Conservation (phyloP, 257 asterid species). For the Rhazya stricta region DNA sequence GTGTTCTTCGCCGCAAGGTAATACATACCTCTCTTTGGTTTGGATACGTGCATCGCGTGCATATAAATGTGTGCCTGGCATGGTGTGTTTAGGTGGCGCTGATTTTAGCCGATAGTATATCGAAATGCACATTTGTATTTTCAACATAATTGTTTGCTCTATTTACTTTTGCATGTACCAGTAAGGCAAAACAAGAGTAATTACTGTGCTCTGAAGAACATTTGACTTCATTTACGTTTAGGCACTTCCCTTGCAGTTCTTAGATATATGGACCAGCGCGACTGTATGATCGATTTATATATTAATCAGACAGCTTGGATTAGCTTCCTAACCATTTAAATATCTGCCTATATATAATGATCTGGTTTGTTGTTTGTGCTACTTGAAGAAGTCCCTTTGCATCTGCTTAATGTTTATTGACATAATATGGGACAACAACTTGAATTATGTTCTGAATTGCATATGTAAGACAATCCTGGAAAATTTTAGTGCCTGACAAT, state of each 20-base stretch:
- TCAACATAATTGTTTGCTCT: neutral
- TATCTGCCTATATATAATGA: no score
- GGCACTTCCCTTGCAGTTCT: neutral
- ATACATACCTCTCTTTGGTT: neutral
- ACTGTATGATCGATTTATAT: neutral
- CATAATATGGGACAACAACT: neutral
- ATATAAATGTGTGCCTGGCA: neutral
- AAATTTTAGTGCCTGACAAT: neutral
- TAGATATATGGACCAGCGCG: neutral
- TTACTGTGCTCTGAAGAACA: neutral
- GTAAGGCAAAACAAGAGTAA: neutral
- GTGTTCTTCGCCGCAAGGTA: constrained; percentile 78
- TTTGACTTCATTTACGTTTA: neutral
- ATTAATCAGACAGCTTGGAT: neutral
- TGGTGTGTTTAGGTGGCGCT: neutral
- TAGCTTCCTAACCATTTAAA: neutral
- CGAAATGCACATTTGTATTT: neutral
- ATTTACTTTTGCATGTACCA: neutral
- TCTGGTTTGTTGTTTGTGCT: neutral
- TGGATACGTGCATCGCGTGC: neutral
- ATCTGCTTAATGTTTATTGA: neutral
- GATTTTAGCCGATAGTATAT: neutral
- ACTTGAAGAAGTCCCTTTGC: neutral
- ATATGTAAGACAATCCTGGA: neutral
- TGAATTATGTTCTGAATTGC: neutral